phyloP scores from a whole-genome alignment of 2,329 filamentous ascomycete species.

The Paracoccidioides brasiliensis region DNA sequence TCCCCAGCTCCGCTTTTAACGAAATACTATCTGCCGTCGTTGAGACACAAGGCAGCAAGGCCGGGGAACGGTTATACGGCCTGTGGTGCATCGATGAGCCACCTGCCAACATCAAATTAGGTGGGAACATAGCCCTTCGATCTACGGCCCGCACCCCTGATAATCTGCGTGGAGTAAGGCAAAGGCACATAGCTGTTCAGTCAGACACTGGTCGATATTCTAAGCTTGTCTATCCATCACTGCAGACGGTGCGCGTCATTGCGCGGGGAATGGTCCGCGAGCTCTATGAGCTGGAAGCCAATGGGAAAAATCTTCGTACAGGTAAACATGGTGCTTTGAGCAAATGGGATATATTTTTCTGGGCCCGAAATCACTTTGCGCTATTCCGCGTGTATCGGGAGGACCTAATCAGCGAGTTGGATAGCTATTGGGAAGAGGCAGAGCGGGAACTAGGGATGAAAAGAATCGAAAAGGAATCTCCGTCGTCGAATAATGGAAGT shows the following conservation, averaged over 20 bases:
- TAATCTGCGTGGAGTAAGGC: neutral
- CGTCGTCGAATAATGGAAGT: neutral
- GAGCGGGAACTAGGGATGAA: neutral
- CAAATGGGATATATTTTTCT: neutral
- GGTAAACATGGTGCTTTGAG: neutral
- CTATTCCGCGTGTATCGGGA: neutral
- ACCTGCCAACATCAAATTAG: neutral
- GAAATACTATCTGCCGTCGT: constrained; percentile 42
- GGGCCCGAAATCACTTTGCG: neutral
- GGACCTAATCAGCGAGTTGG: neutral
- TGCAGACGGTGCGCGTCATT: neutral
- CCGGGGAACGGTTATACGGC: constrained; percentile 37
- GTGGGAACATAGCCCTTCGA: neutral
- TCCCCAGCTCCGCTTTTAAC: constrained; percentile 37
- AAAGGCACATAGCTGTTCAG: neutral
- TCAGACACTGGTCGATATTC: neutral
- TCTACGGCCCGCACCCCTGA: neutral
- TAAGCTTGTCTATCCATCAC: neutral
- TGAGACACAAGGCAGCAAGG: constrained; percentile 34
- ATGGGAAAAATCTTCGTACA: no score
- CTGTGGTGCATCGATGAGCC: constrained; percentile 32
- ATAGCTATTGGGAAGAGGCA: neutral
- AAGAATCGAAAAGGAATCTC: neutral
- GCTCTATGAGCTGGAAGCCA: neutral
- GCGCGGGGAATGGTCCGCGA: neutral